phyloP scores from a whole-genome alignment of 1,284 basidiomycete genomes.

The Ganoderma sp. region DNA sequence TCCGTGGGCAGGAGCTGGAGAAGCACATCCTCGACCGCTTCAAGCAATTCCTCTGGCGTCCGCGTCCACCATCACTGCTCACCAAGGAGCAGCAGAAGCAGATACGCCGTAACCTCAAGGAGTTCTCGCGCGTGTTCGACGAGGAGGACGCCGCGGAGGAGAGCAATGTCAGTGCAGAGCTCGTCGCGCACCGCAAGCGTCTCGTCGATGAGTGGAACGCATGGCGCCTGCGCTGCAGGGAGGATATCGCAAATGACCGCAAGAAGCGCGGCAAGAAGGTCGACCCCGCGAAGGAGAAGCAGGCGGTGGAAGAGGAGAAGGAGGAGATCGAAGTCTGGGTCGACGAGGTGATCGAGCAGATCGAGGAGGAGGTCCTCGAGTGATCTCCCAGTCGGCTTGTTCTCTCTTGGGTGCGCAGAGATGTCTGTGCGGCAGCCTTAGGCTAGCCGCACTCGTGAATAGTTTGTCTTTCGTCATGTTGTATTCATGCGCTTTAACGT shows the following conservation, averaged over 20 bases:
- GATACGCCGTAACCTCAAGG: slow-evolving; percentile 89
- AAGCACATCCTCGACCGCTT: slow-evolving; percentile 93
- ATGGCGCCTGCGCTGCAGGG: slow-evolving; percentile 76
- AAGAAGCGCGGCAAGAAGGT: slow-evolving; percentile 46
- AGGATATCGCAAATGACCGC: slow-evolving; percentile 60
- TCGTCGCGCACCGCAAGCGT: slow-evolving; percentile 89
- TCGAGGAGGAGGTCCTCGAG: slow-evolving; percentile 78
- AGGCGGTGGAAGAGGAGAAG: slow-evolving; percentile 62
- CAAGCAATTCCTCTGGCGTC: slow-evolving; percentile 99
- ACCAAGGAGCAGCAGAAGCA: slow-evolving; percentile 89
- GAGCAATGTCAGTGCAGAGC: slow-evolving; percentile 92
- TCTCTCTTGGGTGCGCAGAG: background rate
- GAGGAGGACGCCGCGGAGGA: slow-evolving; percentile 97
- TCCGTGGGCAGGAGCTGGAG: slow-evolving; percentile 91
- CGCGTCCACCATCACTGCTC: slow-evolving; percentile 88
- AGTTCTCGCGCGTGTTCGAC: slow-evolving; percentile 92
- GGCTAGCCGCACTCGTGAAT: slow-evolving; percentile 26
- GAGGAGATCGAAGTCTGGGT: slow-evolving; percentile 92
- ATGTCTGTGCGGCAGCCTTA: slow-evolving; percentile 3
- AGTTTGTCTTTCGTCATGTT: slow-evolving; percentile 26
- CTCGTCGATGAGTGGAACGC: slow-evolving; percentile 99
- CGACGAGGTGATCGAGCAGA: slow-evolving; percentile 91
- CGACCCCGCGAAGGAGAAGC: slow-evolving; percentile 43
- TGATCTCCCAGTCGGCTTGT: slow-evolving; percentile 30
- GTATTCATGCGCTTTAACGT: slow-evolving; percentile 24